phyloP scores from a whole-genome alignment of 176 grass and related monocot species.

The Otatea glauca region DNA sequence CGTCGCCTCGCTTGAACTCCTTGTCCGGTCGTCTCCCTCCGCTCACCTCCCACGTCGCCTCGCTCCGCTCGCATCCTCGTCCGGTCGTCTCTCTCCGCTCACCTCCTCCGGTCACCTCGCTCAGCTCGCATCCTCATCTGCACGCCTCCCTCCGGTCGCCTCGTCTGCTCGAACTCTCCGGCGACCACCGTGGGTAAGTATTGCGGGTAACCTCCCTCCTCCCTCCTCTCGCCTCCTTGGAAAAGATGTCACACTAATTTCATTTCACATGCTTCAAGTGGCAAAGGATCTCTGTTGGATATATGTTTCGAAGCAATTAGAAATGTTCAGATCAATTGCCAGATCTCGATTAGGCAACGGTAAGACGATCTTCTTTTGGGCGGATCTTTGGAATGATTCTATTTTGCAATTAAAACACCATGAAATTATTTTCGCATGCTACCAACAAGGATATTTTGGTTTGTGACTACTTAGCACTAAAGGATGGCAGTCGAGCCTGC shows the following conservation, averaged over 20 bases:
- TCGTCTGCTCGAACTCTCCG: no score
- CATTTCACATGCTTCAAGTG: constrained; percentile 2
- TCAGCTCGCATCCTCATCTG: no score
- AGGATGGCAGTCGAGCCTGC: neutral
- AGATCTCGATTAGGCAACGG: neutral
- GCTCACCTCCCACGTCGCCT: no score
- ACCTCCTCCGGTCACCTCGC: no score
- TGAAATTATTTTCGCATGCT: neutral
- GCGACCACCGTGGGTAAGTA: no score
- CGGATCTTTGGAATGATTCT: neutral
- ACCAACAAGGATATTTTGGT: neutral
- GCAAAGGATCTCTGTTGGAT: neutral
- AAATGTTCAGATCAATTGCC: constrained; percentile 7
- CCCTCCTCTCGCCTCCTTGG: no score
- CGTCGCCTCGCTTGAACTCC: no score
- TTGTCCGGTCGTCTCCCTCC: no score
- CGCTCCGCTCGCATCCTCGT: no score
- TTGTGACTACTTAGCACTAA: neutral
- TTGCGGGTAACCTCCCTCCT: no score
- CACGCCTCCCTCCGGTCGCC: no score
- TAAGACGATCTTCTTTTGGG: neutral
- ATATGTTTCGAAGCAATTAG: neutral
- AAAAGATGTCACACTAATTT: neutral
- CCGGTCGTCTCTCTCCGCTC: no score
- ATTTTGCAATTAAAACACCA: neutral